phyloP scores from a whole-genome alignment of 2,329 filamentous ascomycete genomes.

The Ophiostoma sp. region DNA sequence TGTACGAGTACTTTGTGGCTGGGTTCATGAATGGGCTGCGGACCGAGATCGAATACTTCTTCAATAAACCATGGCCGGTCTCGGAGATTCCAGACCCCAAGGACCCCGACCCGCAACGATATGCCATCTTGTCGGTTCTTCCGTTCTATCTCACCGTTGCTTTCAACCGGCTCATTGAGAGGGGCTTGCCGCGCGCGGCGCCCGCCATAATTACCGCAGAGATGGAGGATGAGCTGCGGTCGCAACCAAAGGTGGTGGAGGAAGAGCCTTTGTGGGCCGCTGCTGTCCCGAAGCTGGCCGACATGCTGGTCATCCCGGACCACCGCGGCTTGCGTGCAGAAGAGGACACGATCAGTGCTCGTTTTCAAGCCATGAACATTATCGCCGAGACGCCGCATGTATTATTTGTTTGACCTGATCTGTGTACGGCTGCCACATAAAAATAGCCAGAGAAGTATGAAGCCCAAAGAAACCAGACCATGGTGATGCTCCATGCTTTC shows the following conservation, averaged over 20 bases:
- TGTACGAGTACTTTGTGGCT: neutral
- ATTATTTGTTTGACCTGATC: neutral
- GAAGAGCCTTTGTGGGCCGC: neutral
- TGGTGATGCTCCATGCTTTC: neutral
- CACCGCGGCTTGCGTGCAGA: neutral
- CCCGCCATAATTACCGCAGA: neutral
- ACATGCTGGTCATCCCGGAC: neutral
- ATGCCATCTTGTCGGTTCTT: neutral
- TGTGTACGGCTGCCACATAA: neutral
- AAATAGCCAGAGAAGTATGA: no score
- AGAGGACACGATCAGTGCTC: neutral
- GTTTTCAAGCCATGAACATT: neutral
- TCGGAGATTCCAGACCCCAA: neutral
- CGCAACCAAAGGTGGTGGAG: neutral
- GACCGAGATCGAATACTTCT: neutral
- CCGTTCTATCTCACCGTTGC: neutral
- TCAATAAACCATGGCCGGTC: neutral
- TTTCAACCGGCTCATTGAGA: neutral
- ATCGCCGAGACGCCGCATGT: neutral
- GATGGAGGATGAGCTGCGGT: neutral
- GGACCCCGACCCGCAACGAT: neutral
- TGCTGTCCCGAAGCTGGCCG: neutral
- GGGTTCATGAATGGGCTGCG: neutral
- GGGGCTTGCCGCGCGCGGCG: neutral
- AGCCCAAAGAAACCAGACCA: no score